Evolutionary conservation across 768 basidiomycete species (phyloP).

Genomic region (Tricholoma sp.): DNA sequence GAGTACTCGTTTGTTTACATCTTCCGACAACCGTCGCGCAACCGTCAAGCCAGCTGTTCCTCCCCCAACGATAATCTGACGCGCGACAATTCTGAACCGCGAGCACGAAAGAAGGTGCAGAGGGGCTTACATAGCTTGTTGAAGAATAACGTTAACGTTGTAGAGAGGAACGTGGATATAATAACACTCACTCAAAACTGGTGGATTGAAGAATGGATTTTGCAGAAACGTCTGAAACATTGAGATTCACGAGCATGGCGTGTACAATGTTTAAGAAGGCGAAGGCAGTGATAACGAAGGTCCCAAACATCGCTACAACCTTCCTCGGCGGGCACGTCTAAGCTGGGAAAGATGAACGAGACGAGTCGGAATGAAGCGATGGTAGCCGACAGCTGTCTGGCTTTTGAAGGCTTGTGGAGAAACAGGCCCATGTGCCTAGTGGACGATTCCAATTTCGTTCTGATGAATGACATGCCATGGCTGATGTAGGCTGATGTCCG

Average conservation of each 20-base stretch:
- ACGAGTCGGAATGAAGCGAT: neutral
- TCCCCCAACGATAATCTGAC: slow-evolving; percentile 27
- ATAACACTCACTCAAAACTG: slow-evolving; percentile 5
- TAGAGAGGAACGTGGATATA: too few relatives aligned
- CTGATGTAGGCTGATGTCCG: neutral
- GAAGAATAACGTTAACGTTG: too few relatives aligned
- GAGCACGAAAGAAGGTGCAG: neutral
- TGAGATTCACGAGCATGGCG: slow-evolving; percentile 18
- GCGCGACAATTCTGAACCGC: neutral
- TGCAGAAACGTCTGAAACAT: slow-evolving; percentile 6
- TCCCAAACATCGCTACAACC: slow-evolving; percentile 7
- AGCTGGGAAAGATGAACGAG: neutral
- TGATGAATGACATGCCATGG: neutral
- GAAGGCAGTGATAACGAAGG: slow-evolving; percentile 4
- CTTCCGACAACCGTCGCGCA: slow-evolving; percentile 26
- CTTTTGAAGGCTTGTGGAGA: neutral
- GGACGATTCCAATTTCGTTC: neutral
- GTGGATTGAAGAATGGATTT: slow-evolving; percentile 14
- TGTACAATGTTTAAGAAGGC: slow-evolving; percentile 9
- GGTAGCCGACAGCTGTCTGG: neutral
- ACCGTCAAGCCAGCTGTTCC: slow-evolving; percentile 31
- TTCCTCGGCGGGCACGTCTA: neutral
- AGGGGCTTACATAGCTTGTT: slow-evolving; percentile 13
- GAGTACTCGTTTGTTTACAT: slow-evolving; percentile 17
- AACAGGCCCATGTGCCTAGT: neutral